Percentiles rank a stretch among this genome's conserved stretches.
phyloP scores from a whole-genome alignment of 768 basidiomycete species.

The Pisolithus albus region DNA sequence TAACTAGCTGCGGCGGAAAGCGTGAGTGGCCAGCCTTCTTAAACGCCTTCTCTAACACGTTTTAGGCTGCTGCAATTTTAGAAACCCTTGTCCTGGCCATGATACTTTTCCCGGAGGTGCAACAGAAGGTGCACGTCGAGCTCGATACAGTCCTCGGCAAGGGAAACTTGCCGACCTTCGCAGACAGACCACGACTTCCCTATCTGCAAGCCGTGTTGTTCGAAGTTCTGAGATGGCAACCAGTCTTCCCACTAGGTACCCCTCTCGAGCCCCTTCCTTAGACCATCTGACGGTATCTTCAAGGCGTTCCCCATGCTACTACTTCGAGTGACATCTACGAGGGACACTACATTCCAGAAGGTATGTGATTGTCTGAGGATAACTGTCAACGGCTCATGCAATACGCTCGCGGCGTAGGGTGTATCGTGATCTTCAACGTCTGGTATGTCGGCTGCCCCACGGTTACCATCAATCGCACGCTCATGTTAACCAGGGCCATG shows the following conservation, averaged over 20 bases:
- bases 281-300: not conserved
- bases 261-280: not conserved
- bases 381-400: not conserved
- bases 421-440: not conserved
- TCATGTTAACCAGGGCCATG: not conserved
- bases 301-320: not conserved
- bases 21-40: constrained; percentile 7
- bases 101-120: constrained; percentile 20
- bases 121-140: constrained; percentile 19
- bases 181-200: constrained; percentile 18
- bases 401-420: not conserved
- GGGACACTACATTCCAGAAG: constrained; percentile 17
- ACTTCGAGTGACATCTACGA: constrained; percentile 13
- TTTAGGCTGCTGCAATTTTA: constrained; percentile 12
- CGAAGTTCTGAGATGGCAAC: constrained; percentile 20
- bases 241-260: constrained; percentile 8
- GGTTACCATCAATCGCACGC: no score
- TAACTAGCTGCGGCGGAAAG: constrained; percentile 14
- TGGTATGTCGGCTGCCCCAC: not conserved
- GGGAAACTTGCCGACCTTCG: constrained; percentile 20
- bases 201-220: constrained; percentile 20
- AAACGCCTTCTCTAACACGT: not conserved
- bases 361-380: not conserved
- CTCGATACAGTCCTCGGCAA: constrained; percentile 19
- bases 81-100: constrained; percentile 21